Evolutionary conservation across 306 rosid species (phyloP), one percentile per base, ranked within the genome.

Genomic region (Alnus rubra): DNA sequence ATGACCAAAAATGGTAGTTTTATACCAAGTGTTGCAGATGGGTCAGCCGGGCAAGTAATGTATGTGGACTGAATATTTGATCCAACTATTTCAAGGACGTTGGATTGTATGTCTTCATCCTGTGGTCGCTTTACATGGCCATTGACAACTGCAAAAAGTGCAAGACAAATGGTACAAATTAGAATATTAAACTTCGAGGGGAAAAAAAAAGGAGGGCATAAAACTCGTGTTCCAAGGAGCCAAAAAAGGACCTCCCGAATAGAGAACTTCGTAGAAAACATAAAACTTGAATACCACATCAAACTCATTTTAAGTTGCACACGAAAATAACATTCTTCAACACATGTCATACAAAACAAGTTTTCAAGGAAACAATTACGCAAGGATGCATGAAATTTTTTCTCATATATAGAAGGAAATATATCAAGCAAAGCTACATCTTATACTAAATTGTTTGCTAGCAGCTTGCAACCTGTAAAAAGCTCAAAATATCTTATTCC

Each of bases 31-130:
- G 98, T 92, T 71, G 98, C 97, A 78, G 91, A 84, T 52, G 98
- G 97, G 56, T 94, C 98, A n/a, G 95, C 98, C 0, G 98, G 98
- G 84, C 98, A 95, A 0, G 98, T 95, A 68, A 95, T 92, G 84
- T 87, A 92, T 7, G 98, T 87, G 68, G 98, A 91, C 90, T 90
- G 98, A 80, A 95, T 86, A 83, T 95, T 95, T 28, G 97, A 85
- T 62, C 99, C 97, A 77, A 95, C 84, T 73, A 95, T 95, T 87
- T 95, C 98, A 53, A 95, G 94, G 73, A 91, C 99, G 75, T 91
- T 90, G 79, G 98, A 95, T 76, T 93, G 97, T 77, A 95, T 93
- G 82, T 95, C 99, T 83, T 95, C 98, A 84, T 95, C 98, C 79
- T 95, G 98, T 23, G 97, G 98, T 68, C 99, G 91, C 79, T 95